These are phyloP conservation scores for Colletotrichum euphorbiae DNA, from an alignment of 2,329 filamentous ascomycete genomes.

Conservation along the genomic window DNA sequence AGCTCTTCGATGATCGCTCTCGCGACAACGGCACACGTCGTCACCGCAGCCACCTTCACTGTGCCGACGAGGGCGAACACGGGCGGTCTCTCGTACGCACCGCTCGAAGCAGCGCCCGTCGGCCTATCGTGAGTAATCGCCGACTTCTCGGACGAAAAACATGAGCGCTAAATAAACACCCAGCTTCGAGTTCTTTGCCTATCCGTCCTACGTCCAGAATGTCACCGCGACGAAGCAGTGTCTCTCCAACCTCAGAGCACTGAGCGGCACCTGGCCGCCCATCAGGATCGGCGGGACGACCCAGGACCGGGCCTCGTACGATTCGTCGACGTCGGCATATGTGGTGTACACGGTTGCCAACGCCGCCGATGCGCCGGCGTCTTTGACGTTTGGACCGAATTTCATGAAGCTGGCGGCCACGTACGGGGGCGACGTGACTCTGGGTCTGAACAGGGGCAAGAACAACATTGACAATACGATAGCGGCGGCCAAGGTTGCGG, in stretches of 20 bases:
- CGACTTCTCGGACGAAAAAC: too few species aligned
- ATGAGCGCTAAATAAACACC: background rate
- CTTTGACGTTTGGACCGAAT: constrained; percentile 63
- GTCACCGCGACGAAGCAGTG: constrained; percentile 63
- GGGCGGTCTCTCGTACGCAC: constrained; percentile 18
- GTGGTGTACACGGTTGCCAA: constrained; percentile 64
- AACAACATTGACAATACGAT: constrained; percentile 67
- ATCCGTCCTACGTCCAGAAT: constrained; percentile 65
- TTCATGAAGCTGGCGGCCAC: constrained; percentile 62
- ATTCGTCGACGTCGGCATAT: constrained; percentile 56
- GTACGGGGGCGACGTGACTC: constrained; percentile 61
- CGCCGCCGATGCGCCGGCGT: constrained; percentile 59
- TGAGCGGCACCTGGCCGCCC: constrained; percentile 64
- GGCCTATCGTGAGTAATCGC: constrained; percentile 24
- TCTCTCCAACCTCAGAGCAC: constrained; percentile 61
- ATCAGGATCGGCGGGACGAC: constrained; percentile 70
- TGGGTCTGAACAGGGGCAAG: constrained; percentile 66
- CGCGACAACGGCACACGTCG: constrained; percentile 3
- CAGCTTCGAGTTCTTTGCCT: constrained; percentile 68
- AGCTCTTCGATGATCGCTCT: background rate
- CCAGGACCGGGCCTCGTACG: constrained; percentile 66
- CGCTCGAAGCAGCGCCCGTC: constrained; percentile 26
- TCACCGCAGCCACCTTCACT: constrained; percentile 12
- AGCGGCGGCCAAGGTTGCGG: constrained; percentile 59
- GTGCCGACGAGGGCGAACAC: constrained; percentile 16